Evolutionary conservation across 176 grass and related monocot species (phyloP).

Genomic region (Hordeum marinum): DNA sequence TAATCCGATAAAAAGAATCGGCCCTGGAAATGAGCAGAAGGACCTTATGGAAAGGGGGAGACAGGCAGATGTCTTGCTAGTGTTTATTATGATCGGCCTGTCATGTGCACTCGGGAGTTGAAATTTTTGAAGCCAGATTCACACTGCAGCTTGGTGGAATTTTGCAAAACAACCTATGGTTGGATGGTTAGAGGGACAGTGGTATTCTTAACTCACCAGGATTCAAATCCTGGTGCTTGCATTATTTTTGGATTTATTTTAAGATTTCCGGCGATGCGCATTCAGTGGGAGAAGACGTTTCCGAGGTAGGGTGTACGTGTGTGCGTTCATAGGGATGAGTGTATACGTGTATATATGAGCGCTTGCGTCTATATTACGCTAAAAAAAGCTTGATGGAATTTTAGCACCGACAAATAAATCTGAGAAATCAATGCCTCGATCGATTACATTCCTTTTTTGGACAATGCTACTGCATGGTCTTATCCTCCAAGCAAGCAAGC

Average conservation of each 20-base stretch:
- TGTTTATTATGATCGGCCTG: background rate
- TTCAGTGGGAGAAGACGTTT: too few species aligned
- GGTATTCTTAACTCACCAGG: too few species aligned
- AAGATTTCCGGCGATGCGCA: too few species aligned
- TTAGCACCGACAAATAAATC: background rate
- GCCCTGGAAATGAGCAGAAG: background rate
- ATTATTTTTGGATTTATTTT: too few species aligned
- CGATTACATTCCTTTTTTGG: conserved; percentile 45
- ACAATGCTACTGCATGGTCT: background rate
- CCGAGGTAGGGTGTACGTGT: too few species aligned
- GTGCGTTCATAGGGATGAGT: too few species aligned
- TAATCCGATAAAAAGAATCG: background rate
- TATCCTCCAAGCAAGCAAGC: background rate
- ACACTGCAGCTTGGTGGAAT: conserved; percentile 30
- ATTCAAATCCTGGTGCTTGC: too few species aligned
- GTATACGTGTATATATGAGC: too few species aligned
- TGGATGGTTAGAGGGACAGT: too few species aligned
- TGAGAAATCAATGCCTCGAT: background rate
- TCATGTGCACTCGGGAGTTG: background rate
- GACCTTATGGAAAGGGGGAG: background rate
- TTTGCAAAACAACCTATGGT: too few species aligned
- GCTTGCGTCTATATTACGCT: too few species aligned
- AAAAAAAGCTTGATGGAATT: conserved; percentile 23
- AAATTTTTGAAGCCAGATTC: conserved; percentile 14
- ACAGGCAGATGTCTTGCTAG: background rate